Evolutionary conservation across 495 filamentous ascomycete species (phyloP), one percentile per base, ranked within the genome.

Genomic region (Trichoderma erinaceum): DNA sequence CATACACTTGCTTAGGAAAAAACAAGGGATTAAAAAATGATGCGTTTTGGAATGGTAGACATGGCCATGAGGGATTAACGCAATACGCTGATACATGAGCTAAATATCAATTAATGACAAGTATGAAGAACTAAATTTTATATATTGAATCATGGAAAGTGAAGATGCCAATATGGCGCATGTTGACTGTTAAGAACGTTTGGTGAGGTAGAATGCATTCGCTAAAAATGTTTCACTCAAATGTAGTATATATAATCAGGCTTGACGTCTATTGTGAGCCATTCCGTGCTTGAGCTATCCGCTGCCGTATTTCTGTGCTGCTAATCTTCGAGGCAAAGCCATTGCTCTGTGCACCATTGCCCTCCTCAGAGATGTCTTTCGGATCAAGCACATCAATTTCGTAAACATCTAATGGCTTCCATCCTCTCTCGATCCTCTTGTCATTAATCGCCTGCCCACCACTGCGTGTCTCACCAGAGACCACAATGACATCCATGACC

Each of bases 301-400:
- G 78, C 72, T 82, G 77, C 29, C 84, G 77, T 67, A 85, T 85
- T 32, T 77, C 88, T 1, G 91, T 92, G 76, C 95, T 97, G 81
- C 93, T 97, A 72, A 99, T 90, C 78, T 97, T 99, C 38, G 84
- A 82, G 4, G 88, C 85, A 74, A 94, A 97, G 64, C 85, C 82
- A 43, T 86, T 66, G 41, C 84, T 16, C 79, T 78, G 66, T 74
- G 73, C 8, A 66, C 71, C 4, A 71, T 71, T 48, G 21, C 74
- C 77, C 52, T 78, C 80, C 12, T 85, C 84, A 10, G 82, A 74
- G 41, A 82, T 75, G 50, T 89, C 89, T 13, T 84, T 82, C 12
- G 88, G 82, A 75, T 93, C 88, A 23, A 97, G 84, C 43, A 97
- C 93, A 71, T 95, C 92, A n/a, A 98, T 90, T 75, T 95, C 92